Evolutionary conservation across 768 basidiomycete species (phyloP), one percentile per base, ranked within the genome.

Genomic region (Terana coerulea): DNA sequence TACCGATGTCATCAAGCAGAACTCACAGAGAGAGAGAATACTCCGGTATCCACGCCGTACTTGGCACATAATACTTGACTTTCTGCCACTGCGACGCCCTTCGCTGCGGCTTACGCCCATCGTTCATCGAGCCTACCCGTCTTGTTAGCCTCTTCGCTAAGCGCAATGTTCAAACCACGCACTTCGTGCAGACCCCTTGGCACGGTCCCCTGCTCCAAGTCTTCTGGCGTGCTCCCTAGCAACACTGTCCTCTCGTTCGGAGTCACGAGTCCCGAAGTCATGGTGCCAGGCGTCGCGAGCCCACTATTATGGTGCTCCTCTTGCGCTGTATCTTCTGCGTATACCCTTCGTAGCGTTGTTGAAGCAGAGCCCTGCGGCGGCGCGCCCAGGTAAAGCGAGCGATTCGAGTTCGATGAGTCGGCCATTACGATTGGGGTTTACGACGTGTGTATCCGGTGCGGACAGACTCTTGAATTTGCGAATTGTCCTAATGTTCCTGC

Each of bases 61-160:
- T 86, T 2, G 90, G 90, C 47, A 92, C 73, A 54, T 92, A 92
- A 63, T 92, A 92, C 58, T 75, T 76, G 28, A 84, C 62, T 60
- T 79, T 82, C 33, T 67, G 70, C 56, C 76, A 63, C 4, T 45
- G 48, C 12, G 64, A 58, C 12, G 52, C 49, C 25, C 52, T 6
- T 14, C 56, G 47, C 28, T 48, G 47, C 3, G 25, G 45, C 11
- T 25, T 34, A 2, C n/a, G n/a, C n/a, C n/a, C n/a, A n/a, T n/a
- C n/a, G n/a, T n/a, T n/a, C n/a, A n/a, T n/a, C n/a, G n/a, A n/a
- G n/a, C n/a, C n/a, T n/a, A n/a, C n/a, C n/a, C n/a, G n/a, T n/a
- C n/a, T n/a, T n/a, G n/a, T n/a, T n/a, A n/a, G n/a, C n/a, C n/a
- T n/a, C n/a, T n/a, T n/a, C n/a, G n/a, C n/a, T n/a, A n/a, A n/a